phyloP scores from a whole-genome alignment of 2,329 filamentous ascomycete genomes.

The Epichloe amarillans region DNA sequence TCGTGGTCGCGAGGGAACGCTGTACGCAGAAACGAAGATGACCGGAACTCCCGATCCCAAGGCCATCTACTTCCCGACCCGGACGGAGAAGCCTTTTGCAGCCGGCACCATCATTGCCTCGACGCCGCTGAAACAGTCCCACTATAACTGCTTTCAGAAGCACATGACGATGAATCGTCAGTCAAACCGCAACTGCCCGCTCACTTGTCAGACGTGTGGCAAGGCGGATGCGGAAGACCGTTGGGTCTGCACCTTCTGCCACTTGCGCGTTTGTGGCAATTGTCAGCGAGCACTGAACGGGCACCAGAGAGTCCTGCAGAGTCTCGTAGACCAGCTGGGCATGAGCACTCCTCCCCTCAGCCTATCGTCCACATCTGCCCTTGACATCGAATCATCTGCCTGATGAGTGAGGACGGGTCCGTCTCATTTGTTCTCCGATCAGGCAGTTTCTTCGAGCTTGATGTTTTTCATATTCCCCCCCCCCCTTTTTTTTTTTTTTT shows the following conservation, averaged over 20 bases:
- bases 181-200: constrained; percentile 34
- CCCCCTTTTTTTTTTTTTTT: no score
- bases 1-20: constrained; percentile 24
- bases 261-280: constrained; percentile 35
- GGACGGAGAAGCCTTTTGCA: constrained; percentile 15
- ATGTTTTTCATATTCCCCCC: neutral
- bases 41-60: constrained; percentile 20
- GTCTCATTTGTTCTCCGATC: no score
- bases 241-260: constrained; percentile 36
- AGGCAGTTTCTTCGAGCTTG: neutral
- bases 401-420: neutral
- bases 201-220: constrained; percentile 41
- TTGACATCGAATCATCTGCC: constrained; percentile 5
- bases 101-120: constrained; percentile 28
- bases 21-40: constrained; percentile 28
- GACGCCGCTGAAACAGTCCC: constrained; percentile 28
- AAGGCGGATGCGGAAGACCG: constrained; percentile 30
- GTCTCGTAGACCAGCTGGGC: constrained; percentile 22
- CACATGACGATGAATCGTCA: constrained; percentile 36
- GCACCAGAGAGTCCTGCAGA: constrained; percentile 29
- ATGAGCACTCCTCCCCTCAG: constrained; percentile 10
- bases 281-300: constrained; percentile 30
- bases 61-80: constrained; percentile 25
- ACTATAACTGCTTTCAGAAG: constrained; percentile 32
- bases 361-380: constrained; percentile 9